Percentiles rank a stretch among this genome's conserved stretches.
Conservation (phyloP, 129 eudicot genomes). For the Ambrosia artemisiifolia region DNA sequence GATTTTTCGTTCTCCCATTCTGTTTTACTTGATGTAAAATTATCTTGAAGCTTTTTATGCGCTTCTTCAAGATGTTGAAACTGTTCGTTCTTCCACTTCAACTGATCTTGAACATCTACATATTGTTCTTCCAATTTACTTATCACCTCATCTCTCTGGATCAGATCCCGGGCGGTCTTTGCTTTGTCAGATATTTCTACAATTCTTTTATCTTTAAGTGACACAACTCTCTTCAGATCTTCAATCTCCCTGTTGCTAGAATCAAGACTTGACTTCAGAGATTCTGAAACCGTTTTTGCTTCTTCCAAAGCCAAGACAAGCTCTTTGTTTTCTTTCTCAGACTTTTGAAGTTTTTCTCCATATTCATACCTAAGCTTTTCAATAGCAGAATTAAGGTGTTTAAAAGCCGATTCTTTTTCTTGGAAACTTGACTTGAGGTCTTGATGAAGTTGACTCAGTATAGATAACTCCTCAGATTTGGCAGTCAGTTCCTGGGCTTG, state of each 20-base stretch:
- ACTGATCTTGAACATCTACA: slow-evolving; percentile 42
- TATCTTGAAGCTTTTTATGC: slow-evolving; percentile 47
- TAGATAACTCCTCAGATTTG: slow-evolving; percentile 53
- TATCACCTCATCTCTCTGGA: slow-evolving; percentile 43
- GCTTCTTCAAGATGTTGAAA: slow-evolving; percentile 82
- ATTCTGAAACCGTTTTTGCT: slow-evolving; percentile 37
- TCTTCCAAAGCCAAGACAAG: slow-evolving; percentile 53
- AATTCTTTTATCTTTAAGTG: slow-evolving; percentile 31
- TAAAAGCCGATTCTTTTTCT: slow-evolving; percentile 42
- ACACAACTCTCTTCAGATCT: slow-evolving; percentile 48
- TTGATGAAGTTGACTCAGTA: slow-evolving; percentile 41
- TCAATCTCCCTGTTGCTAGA: slow-evolving; percentile 41
- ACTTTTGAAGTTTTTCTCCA: slow-evolving; percentile 38
- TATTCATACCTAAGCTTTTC: slow-evolving; percentile 46
- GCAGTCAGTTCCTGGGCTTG: slow-evolving; percentile 45
- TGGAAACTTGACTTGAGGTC: slow-evolving; percentile 47
- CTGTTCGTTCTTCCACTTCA: slow-evolving; percentile 70
- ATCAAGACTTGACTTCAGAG: slow-evolving; percentile 37
- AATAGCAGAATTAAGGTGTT: slow-evolving; percentile 41
- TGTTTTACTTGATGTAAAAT: slow-evolving; percentile 40
- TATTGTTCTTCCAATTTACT: slow-evolving; percentile 47
- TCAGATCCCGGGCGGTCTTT: slow-evolving; percentile 32
- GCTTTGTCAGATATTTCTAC: slow-evolving; percentile 37
- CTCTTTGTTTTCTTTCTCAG: slow-evolving; percentile 52
- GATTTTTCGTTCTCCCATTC: slow-evolving; percentile 61